phyloP scores from a whole-genome alignment of 202 grass and related monocot genomes.

The Musa balbisiana region DNA sequence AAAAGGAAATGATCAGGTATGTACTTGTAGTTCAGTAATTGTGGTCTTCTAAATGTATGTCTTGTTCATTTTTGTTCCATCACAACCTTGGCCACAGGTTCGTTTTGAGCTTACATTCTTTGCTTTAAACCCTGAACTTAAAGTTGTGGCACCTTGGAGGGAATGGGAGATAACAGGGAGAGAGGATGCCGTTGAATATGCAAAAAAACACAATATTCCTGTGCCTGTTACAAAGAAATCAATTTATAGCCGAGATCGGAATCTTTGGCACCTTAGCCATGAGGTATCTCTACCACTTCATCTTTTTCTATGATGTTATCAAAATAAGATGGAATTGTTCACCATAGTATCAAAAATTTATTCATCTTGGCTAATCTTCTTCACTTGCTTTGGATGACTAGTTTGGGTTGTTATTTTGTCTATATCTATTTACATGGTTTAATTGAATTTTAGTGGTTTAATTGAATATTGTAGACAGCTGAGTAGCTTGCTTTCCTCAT shows the following conservation, averaged over 20 bases:
- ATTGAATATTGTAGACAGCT: too few species aligned
- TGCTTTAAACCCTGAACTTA: conserved; percentile 86
- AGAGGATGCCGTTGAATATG: conserved; percentile 97
- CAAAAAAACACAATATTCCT: conserved; percentile 79
- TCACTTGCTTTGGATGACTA: too few species aligned
- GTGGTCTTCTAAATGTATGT: not conserved
- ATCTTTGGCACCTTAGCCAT: conserved; percentile 98
- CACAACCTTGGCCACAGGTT: conserved; percentile 38
- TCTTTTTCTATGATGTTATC: not conserved
- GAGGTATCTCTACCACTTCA: conserved; percentile 41
- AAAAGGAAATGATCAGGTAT: conserved; percentile 98
- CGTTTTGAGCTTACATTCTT: conserved; percentile 94
- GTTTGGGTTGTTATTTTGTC: too few species aligned
- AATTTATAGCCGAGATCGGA: conserved; percentile 95
- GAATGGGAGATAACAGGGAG: conserved; percentile 96
- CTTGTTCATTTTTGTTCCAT: conserved; percentile 11
- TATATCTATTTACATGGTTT: not conserved
- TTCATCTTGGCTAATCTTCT: too few species aligned
- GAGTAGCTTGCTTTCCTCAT: too few species aligned
- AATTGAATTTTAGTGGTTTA: not conserved
- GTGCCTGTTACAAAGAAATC: conserved; percentile 94
- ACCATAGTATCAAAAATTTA: conserved; percentile 10
- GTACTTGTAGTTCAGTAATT: conserved; percentile 24
- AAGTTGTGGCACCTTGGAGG: conserved; percentile 96
- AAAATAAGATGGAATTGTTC: not conserved